Evolutionary conservation across 1,139 yeast genomes (phyloP).

Genomic region (Kazachstania sp.): DNA sequence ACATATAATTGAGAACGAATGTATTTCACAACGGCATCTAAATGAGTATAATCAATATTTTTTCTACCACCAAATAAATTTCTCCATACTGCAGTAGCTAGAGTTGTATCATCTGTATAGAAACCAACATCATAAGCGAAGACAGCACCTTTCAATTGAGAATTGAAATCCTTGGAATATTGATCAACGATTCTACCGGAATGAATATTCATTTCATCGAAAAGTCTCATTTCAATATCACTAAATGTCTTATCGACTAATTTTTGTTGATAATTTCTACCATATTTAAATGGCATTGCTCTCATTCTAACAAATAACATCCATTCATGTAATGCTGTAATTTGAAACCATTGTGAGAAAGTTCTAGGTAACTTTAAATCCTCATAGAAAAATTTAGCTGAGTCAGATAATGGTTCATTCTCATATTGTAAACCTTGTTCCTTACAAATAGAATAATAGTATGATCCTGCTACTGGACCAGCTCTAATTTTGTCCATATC

Average conservation of each 20-base stretch:
- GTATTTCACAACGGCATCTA: slow-evolving; percentile 82
- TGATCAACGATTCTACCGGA: slow-evolving; percentile 81
- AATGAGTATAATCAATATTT: slow-evolving; percentile 70
- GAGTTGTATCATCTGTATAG: slow-evolving; percentile 68
- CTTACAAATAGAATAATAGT: slow-evolving; percentile 80
- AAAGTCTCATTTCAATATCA: slow-evolving; percentile 80
- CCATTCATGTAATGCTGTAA: slow-evolving; percentile 88
- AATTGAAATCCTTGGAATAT: slow-evolving; percentile 81
- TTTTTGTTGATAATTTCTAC: slow-evolving; percentile 85
- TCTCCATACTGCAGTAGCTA: slow-evolving; percentile 88
- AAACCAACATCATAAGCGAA: slow-evolving; percentile 92
- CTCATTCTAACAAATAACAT: slow-evolving; percentile 89
- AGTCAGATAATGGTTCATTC: slow-evolving; percentile 54
- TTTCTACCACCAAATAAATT: slow-evolving; percentile 81
- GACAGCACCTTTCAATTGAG: slow-evolving; percentile 82
- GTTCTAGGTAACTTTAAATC: slow-evolving; percentile 76
- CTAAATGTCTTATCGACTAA: slow-evolving; percentile 80
- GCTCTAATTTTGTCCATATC: slow-evolving; percentile 92
- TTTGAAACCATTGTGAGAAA: slow-evolving; percentile 92
- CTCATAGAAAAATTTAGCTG: slow-evolving; percentile 67
- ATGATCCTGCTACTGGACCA: slow-evolving; percentile 89
- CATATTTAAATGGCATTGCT: slow-evolving; percentile 85
- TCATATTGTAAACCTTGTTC: slow-evolving; percentile 72
- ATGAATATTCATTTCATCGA: slow-evolving; percentile 74
- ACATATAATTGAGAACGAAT: slow-evolving; percentile 85